Evolutionary conservation across 139 green algal genomes (phyloP), one percentile per base, ranked within the genome.

Genomic region (Pleodorina starrii): DNA sequence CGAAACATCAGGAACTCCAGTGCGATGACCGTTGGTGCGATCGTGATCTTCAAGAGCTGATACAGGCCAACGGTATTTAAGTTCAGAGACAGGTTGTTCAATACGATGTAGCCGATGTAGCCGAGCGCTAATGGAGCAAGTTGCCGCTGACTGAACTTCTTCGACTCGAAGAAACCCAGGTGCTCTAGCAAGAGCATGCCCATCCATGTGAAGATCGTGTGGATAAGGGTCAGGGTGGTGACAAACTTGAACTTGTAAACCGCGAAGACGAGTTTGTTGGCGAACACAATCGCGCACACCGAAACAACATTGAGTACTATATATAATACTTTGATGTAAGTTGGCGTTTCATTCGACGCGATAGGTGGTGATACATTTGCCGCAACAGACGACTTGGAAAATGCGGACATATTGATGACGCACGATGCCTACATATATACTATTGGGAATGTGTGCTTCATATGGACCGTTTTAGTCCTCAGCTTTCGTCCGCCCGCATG

Each of bases 61-160:
- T 94, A 94, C 48, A 94, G 92, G 2, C 91, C 91, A 0, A 94
- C 91, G 21, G 94, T 97, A 94, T 99, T 99, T 25, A 98, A 60
- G 60, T 97, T 96, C 0, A 99, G 85, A 51, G 94, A 97, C 0
- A 98, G 90, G 85, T 98, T 99, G 90, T 95, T 95, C 6, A 98
- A 87, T 14, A 98, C 95, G 27, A 99, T 97, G 91, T 99, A 99
- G 16, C 91, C 96, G 4, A 98, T 95, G 57, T 96, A 99, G 0
- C 94, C 96, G 0, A 93, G 90, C 1, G 97, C 97, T 1, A 99
- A 57, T 4, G 95, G 92, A 42, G 92, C 23, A 23, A 98, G 54
- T 48, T 93, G 79, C 0, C 25, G 12, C 76, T 72, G 77, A 25
- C 76, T 88, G 12, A 97, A 80, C 16, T 36, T 14, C 71, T 96